Evolutionary conservation across 805 yeast species (phyloP), one percentile per base, ranked within the genome.

Genomic region (Blastobotrys robertii): DNA sequence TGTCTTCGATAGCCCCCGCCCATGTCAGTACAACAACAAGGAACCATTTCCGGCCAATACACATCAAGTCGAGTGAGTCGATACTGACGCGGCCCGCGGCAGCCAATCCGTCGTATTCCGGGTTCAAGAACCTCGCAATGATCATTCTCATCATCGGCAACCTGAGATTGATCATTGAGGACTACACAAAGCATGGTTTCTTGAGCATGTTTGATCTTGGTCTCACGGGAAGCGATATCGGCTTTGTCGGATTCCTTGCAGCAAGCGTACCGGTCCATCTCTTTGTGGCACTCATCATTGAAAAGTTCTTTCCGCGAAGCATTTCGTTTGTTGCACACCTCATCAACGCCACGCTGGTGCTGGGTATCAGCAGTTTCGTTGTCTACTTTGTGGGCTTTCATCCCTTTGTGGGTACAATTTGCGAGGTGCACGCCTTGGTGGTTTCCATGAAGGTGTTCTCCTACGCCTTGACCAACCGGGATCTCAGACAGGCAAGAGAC

Each of bases 381-480:
- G 69, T 66, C 14, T 62, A 66, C 50, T 48, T 45, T 31, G 11
- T 14, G 33, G 45, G 49, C 42, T 58, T 70, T 29, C 67, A 68
- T 44, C 73, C 74, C 9, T 42, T 66, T 13, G 44, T 69, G n/a
- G 74, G 74, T 16, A 68, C 73, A 1, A 42, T 60, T 2, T 62
- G 69, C 38, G 70, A 65, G 43, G 44, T 64, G 30, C 67, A 63
- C 48, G 65, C 72, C 11, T 57, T 70, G 29, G 60, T 68, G 11
- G 50, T 68, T 13, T 60, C 65, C 42, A 53, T 69, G 44, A 70
- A 70, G 45, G 59, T 69, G 4, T 54, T 63, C 2, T 68, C 73
- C 15, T 70, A 63, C 44, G 68, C 66, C 2, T 53, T 70, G 35
- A 63, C 74, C 2, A 70, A 70, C 52, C 56, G 64, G n/a, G 73